A percentile compares a stretch with the other conserved stretches of the same genome.
These are phyloP conservation scores for Rhododendron griersonianum DNA, from an alignment of 148 eudicot genomes.

Conservation along the genomic window DNA sequence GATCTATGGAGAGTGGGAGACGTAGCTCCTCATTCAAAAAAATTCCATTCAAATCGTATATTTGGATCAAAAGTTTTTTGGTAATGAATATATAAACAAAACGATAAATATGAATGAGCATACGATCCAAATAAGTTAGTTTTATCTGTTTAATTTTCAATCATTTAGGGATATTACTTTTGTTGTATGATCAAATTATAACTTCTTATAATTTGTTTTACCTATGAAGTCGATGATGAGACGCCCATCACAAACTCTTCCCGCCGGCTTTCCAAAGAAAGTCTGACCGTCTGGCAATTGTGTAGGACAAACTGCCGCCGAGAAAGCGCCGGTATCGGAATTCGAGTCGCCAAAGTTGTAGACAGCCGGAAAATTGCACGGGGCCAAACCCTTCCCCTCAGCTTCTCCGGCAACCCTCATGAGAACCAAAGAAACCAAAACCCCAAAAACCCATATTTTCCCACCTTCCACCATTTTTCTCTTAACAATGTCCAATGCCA, in stretches of 20 bases:
- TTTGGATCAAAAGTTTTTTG: background rate
- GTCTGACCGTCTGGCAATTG: background rate
- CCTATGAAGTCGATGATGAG: background rate
- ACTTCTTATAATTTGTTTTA: background rate
- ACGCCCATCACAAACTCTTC: background rate
- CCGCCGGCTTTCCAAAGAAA: background rate
- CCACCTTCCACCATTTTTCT: background rate
- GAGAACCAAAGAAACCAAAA: background rate
- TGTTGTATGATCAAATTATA: too few relatives aligned
- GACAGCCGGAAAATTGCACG: background rate
- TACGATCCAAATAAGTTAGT: background rate
- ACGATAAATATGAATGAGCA: background rate
- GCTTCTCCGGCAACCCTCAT: background rate
- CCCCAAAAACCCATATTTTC: background rate
- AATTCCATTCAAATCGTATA: background rate
- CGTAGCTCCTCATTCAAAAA: too few relatives aligned
- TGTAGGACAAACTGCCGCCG: background rate
- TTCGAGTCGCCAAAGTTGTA: constrained; percentile 16
- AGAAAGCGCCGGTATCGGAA: background rate
- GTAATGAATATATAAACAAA: background rate
- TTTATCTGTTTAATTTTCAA: too few relatives aligned
- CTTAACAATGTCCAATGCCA: background rate
- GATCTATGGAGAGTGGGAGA: too few relatives aligned
- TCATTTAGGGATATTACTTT: too few relatives aligned
- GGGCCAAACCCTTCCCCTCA: background rate